Conservation (phyloP, 2,329 filamentous ascomycete species). For the Rutstroemia sp. region DNA sequence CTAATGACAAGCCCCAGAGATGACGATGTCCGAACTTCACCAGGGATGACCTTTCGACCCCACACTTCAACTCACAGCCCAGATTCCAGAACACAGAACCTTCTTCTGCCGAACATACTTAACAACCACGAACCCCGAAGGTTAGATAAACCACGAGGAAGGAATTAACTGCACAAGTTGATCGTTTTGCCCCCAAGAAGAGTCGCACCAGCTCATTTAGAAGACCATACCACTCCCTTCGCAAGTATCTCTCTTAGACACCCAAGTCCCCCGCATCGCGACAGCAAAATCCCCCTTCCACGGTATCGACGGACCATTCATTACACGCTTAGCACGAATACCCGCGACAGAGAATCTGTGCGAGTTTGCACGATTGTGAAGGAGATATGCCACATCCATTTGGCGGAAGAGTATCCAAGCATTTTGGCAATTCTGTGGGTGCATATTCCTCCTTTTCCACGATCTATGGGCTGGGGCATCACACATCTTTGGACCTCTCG, state of each 20-base stretch:
- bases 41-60: neutral
- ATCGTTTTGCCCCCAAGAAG: too few species aligned
- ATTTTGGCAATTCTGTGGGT: slow-evolving; percentile 41
- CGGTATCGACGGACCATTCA: neutral
- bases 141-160: too few species aligned
- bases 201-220: neutral
- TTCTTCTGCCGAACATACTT: too few species aligned
- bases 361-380: neutral
- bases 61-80: neutral
- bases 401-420: slow-evolving; percentile 41
- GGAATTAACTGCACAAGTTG: too few species aligned
- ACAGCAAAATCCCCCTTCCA: neutral
- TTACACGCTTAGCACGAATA: too few species aligned
- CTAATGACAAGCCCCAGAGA: neutral
- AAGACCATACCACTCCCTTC: neutral
- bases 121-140: too few species aligned
- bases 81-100: neutral
- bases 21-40: neutral
- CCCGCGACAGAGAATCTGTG: too few species aligned
- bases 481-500: neutral
- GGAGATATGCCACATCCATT: slow-evolving; percentile 37
- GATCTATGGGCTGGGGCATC: too few species aligned
- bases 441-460: slow-evolving; percentile 13
- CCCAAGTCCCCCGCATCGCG: slow-evolving; percentile 1
- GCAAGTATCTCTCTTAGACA: neutral